phyloP scores from a whole-genome alignment of 2,329 filamentous ascomycete species.

The Aspergillus candidus region DNA sequence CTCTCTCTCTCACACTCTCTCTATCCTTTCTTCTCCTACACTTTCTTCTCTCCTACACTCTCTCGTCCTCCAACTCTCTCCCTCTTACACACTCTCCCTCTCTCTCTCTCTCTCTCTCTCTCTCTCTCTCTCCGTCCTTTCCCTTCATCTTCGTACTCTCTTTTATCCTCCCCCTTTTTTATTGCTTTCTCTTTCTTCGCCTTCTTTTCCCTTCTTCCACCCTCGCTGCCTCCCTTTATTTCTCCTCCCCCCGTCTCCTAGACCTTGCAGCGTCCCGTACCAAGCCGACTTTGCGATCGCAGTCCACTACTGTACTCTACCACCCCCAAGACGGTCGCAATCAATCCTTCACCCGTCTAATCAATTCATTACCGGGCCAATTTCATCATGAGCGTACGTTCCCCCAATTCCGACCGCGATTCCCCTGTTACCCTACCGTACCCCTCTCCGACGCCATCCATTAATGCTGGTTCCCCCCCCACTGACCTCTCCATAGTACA shows the following conservation, averaged over 20 bases:
- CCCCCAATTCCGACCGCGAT: neutral
- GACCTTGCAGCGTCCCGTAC: neutral
- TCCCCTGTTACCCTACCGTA: neutral
- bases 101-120: neutral
- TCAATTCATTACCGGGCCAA: too few species aligned
- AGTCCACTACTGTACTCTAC: too few species aligned
- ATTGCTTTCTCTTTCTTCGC: neutral
- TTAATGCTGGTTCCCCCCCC: conserved; percentile 8
- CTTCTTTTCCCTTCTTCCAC: neutral
- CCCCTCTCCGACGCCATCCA: neutral
- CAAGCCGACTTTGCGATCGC: neutral
- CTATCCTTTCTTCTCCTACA: neutral
- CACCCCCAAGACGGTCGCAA: too few species aligned
- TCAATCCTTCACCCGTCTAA: too few species aligned
- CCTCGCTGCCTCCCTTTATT: conserved; percentile 5
- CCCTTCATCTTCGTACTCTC: conserved; percentile 1
- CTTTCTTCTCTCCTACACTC: too few species aligned
- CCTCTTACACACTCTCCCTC: neutral
- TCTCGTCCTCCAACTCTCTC: neutral
- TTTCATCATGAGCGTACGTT: conserved; percentile 16
- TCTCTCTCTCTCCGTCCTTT: neutral
- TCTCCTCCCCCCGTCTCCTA: neutral
- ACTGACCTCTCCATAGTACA: conserved; percentile 18
- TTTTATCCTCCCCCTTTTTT: conserved; percentile 1
- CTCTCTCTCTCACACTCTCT: neutral